Percentiles rank a stretch among this genome's conserved stretches.
phyloP scores from a whole-genome alignment of 208 protist species.

The Crithidia sp. region DNA sequence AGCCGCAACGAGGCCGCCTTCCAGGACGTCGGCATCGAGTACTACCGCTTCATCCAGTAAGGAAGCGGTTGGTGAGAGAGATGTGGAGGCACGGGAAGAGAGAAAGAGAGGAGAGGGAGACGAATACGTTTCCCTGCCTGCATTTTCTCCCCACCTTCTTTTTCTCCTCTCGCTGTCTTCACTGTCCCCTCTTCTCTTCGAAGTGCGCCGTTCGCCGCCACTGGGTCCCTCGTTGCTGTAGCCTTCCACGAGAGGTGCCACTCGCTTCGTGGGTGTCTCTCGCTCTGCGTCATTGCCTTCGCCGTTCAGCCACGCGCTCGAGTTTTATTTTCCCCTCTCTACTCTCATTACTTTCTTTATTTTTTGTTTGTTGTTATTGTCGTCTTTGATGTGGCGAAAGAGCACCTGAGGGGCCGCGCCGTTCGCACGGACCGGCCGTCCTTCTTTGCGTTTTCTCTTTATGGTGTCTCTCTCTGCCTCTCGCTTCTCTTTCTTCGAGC shows the following conservation, averaged over 20 bases:
- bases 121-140: too few relatives aligned
- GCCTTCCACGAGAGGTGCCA: constrained; percentile 1
- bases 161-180: constrained; percentile 6
- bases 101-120: constrained; percentile 5
- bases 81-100: background rate
- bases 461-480: too few relatives aligned
- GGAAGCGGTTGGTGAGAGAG: background rate
- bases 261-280: background rate
- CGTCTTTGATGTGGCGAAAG: background rate
- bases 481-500: too few relatives aligned
- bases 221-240: background rate
- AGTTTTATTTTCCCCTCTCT: background rate
- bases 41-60: constrained; percentile 85
- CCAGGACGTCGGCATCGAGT: constrained; percentile 92
- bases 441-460: too few relatives aligned
- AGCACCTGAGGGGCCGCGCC: background rate
- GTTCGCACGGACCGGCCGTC: too few relatives aligned
- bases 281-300: background rate
- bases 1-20: constrained; percentile 83
- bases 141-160: background rate
- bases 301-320: too few relatives aligned
- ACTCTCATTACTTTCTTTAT: background rate
- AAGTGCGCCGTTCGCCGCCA: background rate
- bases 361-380: background rate
- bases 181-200: background rate